These are phyloP conservation scores for Kuraishia molischiana DNA, from an alignment of 805 yeast species.

Conservation along the genomic window DNA sequence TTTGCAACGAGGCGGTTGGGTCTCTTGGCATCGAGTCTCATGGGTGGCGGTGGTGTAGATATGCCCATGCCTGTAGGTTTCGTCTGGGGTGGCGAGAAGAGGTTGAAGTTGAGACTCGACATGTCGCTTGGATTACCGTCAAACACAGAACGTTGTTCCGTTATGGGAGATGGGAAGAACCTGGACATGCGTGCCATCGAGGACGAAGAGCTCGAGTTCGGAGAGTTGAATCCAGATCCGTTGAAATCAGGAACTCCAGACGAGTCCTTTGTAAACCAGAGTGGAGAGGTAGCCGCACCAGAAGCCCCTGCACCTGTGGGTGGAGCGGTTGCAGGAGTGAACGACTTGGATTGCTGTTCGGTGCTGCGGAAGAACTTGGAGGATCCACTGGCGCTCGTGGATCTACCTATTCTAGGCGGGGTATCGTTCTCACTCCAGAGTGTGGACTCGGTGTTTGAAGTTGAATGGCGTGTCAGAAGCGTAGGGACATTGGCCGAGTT, in stretches of 20 bases:
- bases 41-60: not conserved
- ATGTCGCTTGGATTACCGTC: not conserved
- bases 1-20: not conserved
- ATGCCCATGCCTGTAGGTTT: not conserved
- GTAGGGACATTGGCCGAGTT: not conserved
- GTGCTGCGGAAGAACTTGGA: not conserved
- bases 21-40: not conserved
- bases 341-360: too few relatives aligned
- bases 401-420: not conserved
- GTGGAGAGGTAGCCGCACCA: not conserved
- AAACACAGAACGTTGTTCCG: slow-evolving; percentile 9
- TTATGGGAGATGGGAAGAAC: slow-evolving; percentile 23
- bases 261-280: not conserved
- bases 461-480: not conserved
- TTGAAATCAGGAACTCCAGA: not conserved
- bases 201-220: not conserved
- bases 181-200: slow-evolving; percentile 17
- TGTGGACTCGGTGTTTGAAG: not conserved
- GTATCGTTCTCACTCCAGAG: not conserved
- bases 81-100: not conserved
- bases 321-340: too few relatives aligned
- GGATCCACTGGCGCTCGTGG: not conserved
- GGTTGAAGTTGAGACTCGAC: not conserved
- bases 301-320: too few relatives aligned
- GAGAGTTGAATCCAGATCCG: not conserved